These are phyloP conservation scores for Silene coronaria DNA, from an alignment of 179 eudicot species.

Conservation along the genomic window DNA sequence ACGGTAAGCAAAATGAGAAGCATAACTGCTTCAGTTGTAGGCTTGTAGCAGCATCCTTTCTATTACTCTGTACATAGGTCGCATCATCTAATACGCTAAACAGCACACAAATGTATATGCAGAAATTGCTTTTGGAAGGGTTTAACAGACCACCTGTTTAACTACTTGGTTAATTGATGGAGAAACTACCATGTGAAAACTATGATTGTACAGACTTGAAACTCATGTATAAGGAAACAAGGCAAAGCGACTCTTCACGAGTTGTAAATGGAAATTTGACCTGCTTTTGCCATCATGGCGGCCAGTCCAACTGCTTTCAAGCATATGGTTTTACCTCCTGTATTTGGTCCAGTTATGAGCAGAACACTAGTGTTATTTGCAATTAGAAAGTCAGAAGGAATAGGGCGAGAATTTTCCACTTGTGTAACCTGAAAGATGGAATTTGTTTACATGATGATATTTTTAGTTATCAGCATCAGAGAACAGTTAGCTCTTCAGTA, in stretches of 20 bases:
- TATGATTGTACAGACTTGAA: background rate
- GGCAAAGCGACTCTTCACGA: conserved; percentile 3
- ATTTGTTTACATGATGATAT: background rate
- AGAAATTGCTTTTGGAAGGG: background rate
- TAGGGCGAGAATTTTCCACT: conserved; percentile 60
- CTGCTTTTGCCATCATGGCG: conserved; percentile 99
- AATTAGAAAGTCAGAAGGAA: conserved; percentile 70
- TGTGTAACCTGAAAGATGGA: conserved; percentile 50
- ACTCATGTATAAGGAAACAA: background rate
- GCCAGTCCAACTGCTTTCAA: conserved; percentile 91
- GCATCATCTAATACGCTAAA: background rate
- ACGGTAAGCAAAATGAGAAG: background rate
- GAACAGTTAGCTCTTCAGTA: conserved; percentile 2
- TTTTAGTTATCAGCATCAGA: background rate
- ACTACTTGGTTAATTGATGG: background rate
- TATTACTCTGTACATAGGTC: background rate
- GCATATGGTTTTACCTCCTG: conserved; percentile 95
- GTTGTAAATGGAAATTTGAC: conserved; percentile 25
- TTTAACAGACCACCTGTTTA: background rate
- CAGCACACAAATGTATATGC: background rate
- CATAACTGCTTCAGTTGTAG: background rate
- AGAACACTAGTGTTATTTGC: conserved; percentile 64
- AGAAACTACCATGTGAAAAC: background rate
- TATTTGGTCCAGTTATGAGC: conserved; percentile 93
- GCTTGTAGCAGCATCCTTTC: background rate